Conservation (phyloP, 1,284 basidiomycete species). For the Ganoderma boninense region DNA sequence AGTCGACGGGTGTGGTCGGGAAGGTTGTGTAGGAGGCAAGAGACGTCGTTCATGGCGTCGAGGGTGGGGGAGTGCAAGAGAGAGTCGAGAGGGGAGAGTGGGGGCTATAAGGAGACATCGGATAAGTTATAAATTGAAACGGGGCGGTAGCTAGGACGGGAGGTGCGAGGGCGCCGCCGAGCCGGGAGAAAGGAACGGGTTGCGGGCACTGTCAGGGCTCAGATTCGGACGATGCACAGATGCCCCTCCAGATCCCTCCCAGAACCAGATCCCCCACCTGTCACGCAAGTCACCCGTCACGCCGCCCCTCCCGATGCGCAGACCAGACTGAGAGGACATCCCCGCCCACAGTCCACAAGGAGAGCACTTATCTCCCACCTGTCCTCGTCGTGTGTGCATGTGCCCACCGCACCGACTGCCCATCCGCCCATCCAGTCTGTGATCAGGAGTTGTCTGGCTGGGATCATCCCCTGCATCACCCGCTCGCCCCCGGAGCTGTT, state of each 20-base stretch:
- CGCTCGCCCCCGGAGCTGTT: not conserved
- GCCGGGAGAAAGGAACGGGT: slow-evolving; percentile 25
- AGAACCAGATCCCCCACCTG: not conserved
- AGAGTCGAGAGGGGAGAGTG: slow-evolving; percentile 12
- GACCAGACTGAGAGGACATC: not conserved
- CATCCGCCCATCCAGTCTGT: not conserved
- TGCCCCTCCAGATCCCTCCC: not conserved
- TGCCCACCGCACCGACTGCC: too few species aligned
- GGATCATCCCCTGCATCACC: slow-evolving; percentile 4
- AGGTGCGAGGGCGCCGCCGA: slow-evolving; percentile 31
- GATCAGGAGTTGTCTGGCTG: not conserved
- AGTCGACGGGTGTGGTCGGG: slow-evolving; percentile 17
- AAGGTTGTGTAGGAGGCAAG: slow-evolving; percentile 29
- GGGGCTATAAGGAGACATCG: slow-evolving; percentile 25
- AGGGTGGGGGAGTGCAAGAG: slow-evolving; percentile 19
- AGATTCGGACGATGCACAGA: slow-evolving; percentile 10
- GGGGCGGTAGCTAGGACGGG: slow-evolving; percentile 31
- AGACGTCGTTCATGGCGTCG: slow-evolving; percentile 26
- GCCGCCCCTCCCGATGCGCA: not conserved
- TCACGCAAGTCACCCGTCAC: not conserved
- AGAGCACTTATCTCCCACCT: not conserved
- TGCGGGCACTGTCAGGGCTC: slow-evolving; percentile 5
- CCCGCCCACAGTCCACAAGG: not conserved
- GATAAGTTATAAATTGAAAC: slow-evolving; percentile 29
- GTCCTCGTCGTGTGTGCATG: not conserved